Base-by-base conservation (phyloP, 495 filamentous ascomycete genomes). In the Podospora conica region DNA sequence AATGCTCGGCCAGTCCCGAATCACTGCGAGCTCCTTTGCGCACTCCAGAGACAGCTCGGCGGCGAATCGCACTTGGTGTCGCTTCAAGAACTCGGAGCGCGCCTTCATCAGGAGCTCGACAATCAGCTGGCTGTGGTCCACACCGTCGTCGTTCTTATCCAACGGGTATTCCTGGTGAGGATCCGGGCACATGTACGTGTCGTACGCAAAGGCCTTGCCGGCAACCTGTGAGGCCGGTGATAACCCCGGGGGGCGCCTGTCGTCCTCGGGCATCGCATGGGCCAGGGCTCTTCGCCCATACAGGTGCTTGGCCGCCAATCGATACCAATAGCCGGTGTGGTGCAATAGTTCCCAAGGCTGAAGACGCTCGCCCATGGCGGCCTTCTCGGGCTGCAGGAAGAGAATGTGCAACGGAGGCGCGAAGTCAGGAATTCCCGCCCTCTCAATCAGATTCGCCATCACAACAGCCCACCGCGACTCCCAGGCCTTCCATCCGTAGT, bases 401-500 rank as follows among this genome's bases (percentile, higher is more conserved):
- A 89, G 62, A n/a, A 65, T 67, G 25, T 59, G 60, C 8, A 68
- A 70, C 3, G 68, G 66, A 1, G 79, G 77, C 4, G 74, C 72
- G 11, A 86, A 67, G 53, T 80, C 83, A 5, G 79, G 73, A 23
- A 81, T 78, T 53, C 84, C 80, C 9, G 82, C 83, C 69, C 83
- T 87, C 60, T 87, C 84, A n/a, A 94, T 87, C 24, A 93, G 76
- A 66, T 93, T 82, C 1, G 89, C 90, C 91, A 96, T 94, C 5
- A 91, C 81, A 64, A 83, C 85, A 20, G 88, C 86, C 92, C 92
- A 96, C 63, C 88, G 83, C 22, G 91, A 85, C 74, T 94, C 87
- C 92, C 92, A 96, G 3, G 91, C 91, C 70, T 91, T 85, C 91
- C 91, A 96, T 9, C 90, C 89, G 75, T 94, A 95, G 66, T 89